Evolutionary conservation across 2,329 filamentous ascomycete genomes (phyloP).

Genomic region (Aspergillus ibericus): DNA sequence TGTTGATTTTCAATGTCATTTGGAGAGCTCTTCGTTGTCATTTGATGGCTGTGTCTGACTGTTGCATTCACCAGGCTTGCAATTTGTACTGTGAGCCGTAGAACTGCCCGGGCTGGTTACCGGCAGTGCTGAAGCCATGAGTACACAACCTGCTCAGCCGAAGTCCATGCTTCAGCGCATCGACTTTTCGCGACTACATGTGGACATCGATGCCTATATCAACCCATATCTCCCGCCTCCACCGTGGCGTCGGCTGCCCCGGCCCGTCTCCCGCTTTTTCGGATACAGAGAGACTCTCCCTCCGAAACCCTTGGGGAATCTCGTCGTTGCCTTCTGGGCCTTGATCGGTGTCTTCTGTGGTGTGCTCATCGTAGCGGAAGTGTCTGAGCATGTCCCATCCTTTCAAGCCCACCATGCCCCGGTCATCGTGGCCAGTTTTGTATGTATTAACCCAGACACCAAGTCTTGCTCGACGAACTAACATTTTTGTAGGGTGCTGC

Average conservation of each 20-base stretch:
- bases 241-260: slow-evolving; percentile 64
- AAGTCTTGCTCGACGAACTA: slow-evolving; percentile 2
- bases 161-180: slow-evolving; percentile 11
- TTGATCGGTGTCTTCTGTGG: slow-evolving; percentile 65
- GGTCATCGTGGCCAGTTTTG: slow-evolving; percentile 69
- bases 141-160: slow-evolving; percentile 7
- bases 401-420: slow-evolving; percentile 57
- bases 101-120: background rate
- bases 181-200: slow-evolving; percentile 45
- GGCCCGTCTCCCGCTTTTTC: slow-evolving; percentile 66
- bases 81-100: background rate
- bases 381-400: slow-evolving; percentile 55
- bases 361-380: slow-evolving; percentile 60
- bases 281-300: slow-evolving; percentile 54
- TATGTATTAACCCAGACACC: slow-evolving; percentile 44
- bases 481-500: slow-evolving; percentile 61
- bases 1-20: background rate
- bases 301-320: slow-evolving; percentile 52
- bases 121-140: background rate
- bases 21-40: background rate
- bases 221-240: slow-evolving; percentile 70
- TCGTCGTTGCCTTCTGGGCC: slow-evolving; percentile 62
- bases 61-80: background rate
- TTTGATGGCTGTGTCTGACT: background rate
- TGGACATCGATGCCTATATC: slow-evolving; percentile 76